Base-by-base conservation (phyloP, 2,329 filamentous ascomycete genomes). In the Cadophora gregata region DNA sequence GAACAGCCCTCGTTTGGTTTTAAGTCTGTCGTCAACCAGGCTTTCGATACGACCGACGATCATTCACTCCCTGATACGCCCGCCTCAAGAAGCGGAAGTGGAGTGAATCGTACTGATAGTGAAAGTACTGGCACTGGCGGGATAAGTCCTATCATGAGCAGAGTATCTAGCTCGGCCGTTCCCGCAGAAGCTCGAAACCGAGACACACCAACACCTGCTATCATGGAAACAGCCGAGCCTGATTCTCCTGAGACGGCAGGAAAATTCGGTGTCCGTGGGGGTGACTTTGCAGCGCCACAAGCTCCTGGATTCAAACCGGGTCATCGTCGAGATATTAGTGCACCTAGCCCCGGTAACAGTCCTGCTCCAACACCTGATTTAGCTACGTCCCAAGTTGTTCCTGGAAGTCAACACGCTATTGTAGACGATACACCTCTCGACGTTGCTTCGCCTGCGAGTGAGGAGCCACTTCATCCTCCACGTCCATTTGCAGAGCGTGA, bases 141-240 rank as follows among this genome's bases (percentile, higher is more conserved):
- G 1, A 83, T 91, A 69, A 90, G 88, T 73, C 89, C 89, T 1
- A 90, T 91, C 63, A 89, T 90, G 76, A 85, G 82, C 70, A 61
- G 84, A 82, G 73, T 72, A n/a, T 81, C 84, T 6, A 83, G 83
- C 66, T 77, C 78, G 58, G 79, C 77, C 10, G 74, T 75, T 53
- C 69, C 70, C n/a, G n/a, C n/a, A 16, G 71, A 78, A 53, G 70
- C 51, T 25, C 67, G 72, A 59, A 69, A 69, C 62, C 80, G 80
- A 45, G 80, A 80, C 48, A 74, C 73, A 9, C 66, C 70, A 58
- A 85, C 86, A 3, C 83, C 85, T 48, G 83, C 83, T 0, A 88
- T 88, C 69, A 79, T 80, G 29, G 86, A 89, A 74, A 84, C 87
- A 27, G 78, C 81, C 50, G 75, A 74, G 66, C 73, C 59, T 60